Evolutionary conservation across 2,329 filamentous ascomycete species (phyloP).

Genomic region (Ophiocordyceps australis): DNA sequence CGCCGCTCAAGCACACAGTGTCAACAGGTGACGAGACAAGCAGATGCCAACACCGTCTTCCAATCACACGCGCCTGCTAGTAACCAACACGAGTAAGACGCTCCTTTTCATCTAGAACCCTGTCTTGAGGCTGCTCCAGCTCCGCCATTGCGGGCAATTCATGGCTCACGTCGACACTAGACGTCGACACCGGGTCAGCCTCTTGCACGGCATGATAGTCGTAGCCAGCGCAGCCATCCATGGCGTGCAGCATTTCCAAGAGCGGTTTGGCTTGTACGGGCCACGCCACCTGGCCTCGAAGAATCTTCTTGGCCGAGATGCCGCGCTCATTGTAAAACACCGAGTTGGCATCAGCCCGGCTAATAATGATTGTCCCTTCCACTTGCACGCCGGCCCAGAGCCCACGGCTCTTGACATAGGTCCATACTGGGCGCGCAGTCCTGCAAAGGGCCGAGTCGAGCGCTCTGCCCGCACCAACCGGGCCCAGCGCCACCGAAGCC

Average conservation of each 20-base stretch:
- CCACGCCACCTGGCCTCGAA: constrained; percentile 19
- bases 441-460: constrained; percentile 19
- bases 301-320: constrained; percentile 17
- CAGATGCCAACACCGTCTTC: too few species aligned
- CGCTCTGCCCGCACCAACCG: constrained; percentile 41
- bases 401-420: constrained; percentile 65
- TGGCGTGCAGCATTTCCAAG: constrained; percentile 18
- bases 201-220: constrained; percentile 10
- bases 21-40: too few species aligned
- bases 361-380: constrained; percentile 65
- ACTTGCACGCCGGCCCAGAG: constrained; percentile 64
- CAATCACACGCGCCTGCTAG: too few species aligned
- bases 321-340: constrained; percentile 49
- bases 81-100: too few species aligned
- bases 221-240: constrained; percentile 13
- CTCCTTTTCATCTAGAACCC: constrained; percentile 9
- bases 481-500: constrained; percentile 44
- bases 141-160: constrained; percentile 15
- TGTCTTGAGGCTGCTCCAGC: constrained; percentile 4
- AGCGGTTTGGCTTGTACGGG: constrained; percentile 18
- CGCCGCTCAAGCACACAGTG: too few species aligned
- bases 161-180: constrained; percentile 5
- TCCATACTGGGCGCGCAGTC: constrained; percentile 46
- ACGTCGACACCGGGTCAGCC: constrained; percentile 7
- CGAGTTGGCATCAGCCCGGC: constrained; percentile 61